Evolutionary conservation across 2,329 filamentous ascomycete species (phyloP).

Genomic region (Massarina eburnea): DNA sequence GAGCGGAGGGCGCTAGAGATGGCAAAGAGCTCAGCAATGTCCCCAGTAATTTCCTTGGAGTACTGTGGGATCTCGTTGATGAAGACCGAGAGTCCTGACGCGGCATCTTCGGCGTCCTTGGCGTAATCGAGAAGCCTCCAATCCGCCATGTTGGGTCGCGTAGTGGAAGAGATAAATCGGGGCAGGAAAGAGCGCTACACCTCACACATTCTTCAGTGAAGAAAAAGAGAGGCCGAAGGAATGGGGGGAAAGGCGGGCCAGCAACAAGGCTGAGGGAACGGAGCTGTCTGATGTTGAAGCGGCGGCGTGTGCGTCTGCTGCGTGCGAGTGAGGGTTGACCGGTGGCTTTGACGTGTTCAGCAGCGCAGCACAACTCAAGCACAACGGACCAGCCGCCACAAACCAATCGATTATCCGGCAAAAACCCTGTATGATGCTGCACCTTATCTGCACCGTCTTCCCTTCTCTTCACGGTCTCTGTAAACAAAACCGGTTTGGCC

Average conservation of each 20-base stretch:
- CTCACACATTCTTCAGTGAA: slow-evolving; percentile 17
- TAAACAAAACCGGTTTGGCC: slow-evolving; percentile 25
- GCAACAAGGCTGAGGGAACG: slow-evolving; percentile 32
- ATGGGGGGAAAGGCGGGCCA: slow-evolving; percentile 12
- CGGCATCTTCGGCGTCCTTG: slow-evolving; percentile 56
- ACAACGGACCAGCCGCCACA: slow-evolving; percentile 22
- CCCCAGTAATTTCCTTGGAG: slow-evolving; percentile 54
- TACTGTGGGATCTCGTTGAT: slow-evolving; percentile 53
- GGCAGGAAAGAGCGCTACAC: slow-evolving; percentile 17
- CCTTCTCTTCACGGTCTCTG: slow-evolving; percentile 23
- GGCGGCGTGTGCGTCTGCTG: slow-evolving; percentile 24
- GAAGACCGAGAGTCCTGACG: slow-evolving; percentile 54
- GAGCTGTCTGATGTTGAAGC: slow-evolving; percentile 27
- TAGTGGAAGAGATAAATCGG: slow-evolving; percentile 22
- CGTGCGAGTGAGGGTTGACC: slow-evolving; percentile 18
- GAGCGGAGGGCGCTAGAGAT: slow-evolving; percentile 55
- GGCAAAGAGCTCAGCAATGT: slow-evolving; percentile 57
- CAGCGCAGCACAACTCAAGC: slow-evolving; percentile 25
- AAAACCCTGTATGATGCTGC: slow-evolving; percentile 34
- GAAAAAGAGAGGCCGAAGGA: slow-evolving; percentile 10
- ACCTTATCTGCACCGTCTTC: slow-evolving; percentile 29
- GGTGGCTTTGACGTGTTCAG: slow-evolving; percentile 40
- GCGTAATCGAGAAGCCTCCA: slow-evolving; percentile 44
- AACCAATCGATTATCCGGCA: slow-evolving; percentile 37
- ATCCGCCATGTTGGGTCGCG: slow-evolving; percentile 36